Percentiles rank a stretch among this genome's conserved stretches.
Conservation (phyloP, 495 filamentous ascomycete species). For the Podospora sp. region DNA sequence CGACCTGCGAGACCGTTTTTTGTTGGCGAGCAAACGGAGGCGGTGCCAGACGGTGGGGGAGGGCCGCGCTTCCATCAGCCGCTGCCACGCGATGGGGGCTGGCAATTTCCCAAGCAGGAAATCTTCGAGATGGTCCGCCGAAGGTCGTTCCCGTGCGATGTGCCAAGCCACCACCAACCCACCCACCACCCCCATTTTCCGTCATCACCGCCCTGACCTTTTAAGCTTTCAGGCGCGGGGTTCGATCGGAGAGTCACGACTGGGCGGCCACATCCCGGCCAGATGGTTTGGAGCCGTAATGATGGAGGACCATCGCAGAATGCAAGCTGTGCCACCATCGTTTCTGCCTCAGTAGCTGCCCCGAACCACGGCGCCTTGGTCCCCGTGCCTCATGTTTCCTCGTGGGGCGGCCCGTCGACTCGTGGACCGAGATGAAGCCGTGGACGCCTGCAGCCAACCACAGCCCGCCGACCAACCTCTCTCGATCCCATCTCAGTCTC, state of each 20-base stretch:
- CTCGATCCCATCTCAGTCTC: not conserved
- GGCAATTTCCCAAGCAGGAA: conserved; percentile 32
- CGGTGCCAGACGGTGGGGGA: not conserved
- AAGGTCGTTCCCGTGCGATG: conserved; percentile 21
- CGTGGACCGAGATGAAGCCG: conserved; percentile 29
- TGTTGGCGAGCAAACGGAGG: not conserved
- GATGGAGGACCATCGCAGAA: conserved; percentile 2
- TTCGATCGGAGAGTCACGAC: not conserved
- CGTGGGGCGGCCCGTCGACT: conserved; percentile 3
- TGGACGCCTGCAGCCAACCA: conserved; percentile 22
- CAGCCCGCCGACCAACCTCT: not conserved
- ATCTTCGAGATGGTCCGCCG: conserved; percentile 33
- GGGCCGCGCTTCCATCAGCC: not conserved
- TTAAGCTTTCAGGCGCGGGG: conserved; percentile 20
- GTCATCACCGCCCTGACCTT: conserved; percentile 11
- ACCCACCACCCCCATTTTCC: not conserved
- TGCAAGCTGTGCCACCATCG: conserved; percentile 1
- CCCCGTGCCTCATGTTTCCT: conserved; percentile 10
- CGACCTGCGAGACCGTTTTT: conserved; percentile 1
- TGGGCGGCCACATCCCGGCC: conserved; percentile 8
- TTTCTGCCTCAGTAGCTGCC: not conserved
- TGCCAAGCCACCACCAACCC: conserved; percentile 17
- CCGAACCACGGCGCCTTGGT: conserved; percentile 1
- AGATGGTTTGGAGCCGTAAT: conserved; percentile 1
- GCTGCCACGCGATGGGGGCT: conserved; percentile 13